Evolutionary conservation across 2,329 filamentous ascomycete species (phyloP).

Genomic region (Sporothrix euskadiensis): DNA sequence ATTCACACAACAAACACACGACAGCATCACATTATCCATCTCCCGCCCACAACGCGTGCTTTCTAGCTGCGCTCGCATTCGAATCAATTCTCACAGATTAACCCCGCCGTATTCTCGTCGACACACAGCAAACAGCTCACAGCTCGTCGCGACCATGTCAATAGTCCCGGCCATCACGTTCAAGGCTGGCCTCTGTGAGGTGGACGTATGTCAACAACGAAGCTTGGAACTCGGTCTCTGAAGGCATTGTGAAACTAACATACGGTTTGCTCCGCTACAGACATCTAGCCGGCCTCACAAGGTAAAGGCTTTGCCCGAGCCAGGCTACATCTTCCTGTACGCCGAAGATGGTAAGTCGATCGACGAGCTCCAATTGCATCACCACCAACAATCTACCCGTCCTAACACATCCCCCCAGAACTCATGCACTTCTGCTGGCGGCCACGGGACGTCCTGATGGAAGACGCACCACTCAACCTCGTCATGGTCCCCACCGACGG

Average conservation of each 20-base stretch:
- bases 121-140: neutral
- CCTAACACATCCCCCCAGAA: constrained; percentile 51
- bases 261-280: neutral
- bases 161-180: constrained; percentile 87
- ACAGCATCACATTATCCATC: constrained; percentile 1
- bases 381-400: no score
- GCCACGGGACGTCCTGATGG: constrained; percentile 68
- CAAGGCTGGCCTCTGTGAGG: constrained; percentile 87
- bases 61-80: neutral
- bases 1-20: constrained; percentile 1
- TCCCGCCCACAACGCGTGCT: neutral
- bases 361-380: neutral
- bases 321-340: constrained; percentile 91
- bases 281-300: constrained; percentile 54
- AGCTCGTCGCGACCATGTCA: constrained; percentile 60
- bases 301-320: constrained; percentile 70
- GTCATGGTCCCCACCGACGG: constrained; percentile 92
- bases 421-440: constrained; percentile 98
- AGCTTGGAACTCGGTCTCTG: neutral
- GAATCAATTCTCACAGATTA: neutral
- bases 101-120: neutral
- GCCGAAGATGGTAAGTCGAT: constrained; percentile 71
- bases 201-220: constrained; percentile 63
- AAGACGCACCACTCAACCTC: constrained; percentile 80
- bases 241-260: constrained; percentile 23